A percentile compares a stretch with the other conserved stretches of the same genome.
Conservation (phyloP, 768 basidiomycete species). For the Macrolepiota albuminosa region DNA sequence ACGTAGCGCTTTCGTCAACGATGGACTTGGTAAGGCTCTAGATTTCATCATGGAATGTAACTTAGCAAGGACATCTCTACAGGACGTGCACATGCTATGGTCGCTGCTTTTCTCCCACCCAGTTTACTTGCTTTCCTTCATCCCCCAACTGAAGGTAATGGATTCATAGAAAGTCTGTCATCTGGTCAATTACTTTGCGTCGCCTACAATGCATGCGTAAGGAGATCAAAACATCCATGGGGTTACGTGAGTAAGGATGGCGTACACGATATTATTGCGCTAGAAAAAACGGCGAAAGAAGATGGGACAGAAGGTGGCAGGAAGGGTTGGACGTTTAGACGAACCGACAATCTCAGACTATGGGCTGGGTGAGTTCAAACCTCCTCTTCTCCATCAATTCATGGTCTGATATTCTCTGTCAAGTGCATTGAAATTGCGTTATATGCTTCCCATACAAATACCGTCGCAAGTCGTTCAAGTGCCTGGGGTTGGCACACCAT, state of each 20-base stretch:
- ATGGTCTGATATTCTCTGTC: background rate
- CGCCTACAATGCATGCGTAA: conserved; percentile 77
- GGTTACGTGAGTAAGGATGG: conserved; percentile 76
- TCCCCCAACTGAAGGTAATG: conserved; percentile 28
- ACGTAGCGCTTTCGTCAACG: conserved; percentile 45
- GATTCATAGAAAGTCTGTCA: conserved; percentile 52
- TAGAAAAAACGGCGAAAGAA: conserved; percentile 47
- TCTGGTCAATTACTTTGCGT: conserved; percentile 79
- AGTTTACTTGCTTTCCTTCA: conserved; percentile 38
- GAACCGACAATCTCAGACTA: conserved; percentile 79
- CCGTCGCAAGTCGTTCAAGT: conserved; percentile 33
- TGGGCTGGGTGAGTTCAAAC: conserved; percentile 70
- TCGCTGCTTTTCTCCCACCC: conserved; percentile 56
- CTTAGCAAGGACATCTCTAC: conserved; percentile 4
- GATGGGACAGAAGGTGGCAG: conserved; percentile 36
- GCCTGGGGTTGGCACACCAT: conserved; percentile 14
- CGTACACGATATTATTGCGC: conserved; percentile 72
- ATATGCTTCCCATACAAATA: conserved; percentile 63
- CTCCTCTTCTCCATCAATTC: background rate
- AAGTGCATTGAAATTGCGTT: conserved; percentile 81
- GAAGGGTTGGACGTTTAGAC: conserved; percentile 78
- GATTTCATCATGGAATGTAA: background rate
- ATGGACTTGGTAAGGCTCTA: conserved; percentile 51
- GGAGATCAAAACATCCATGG: conserved; percentile 81
- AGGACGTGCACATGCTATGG: conserved; percentile 65